These are phyloP conservation scores for Babesia ovata DNA, from an alignment of 169 alveolate species.

Conservation along the genomic window DNA sequence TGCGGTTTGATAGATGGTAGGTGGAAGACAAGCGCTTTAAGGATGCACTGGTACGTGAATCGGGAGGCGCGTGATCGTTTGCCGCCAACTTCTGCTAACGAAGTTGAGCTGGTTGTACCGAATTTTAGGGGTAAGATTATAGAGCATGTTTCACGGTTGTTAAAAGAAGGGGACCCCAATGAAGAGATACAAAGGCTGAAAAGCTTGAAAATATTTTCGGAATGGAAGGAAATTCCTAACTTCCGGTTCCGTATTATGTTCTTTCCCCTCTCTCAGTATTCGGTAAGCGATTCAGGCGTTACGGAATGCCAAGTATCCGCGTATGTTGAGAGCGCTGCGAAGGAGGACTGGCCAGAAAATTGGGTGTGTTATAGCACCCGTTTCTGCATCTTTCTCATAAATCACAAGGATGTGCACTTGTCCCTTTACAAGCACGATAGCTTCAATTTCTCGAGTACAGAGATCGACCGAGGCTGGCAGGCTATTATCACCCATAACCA, in stretches of 20 bases:
- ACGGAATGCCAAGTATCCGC: constrained; percentile 58
- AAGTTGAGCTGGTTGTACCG: constrained; percentile 49
- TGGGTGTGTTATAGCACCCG: constrained; percentile 84
- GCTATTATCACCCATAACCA: constrained; percentile 68
- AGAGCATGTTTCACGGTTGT: constrained; percentile 11
- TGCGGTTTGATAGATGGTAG: background rate
- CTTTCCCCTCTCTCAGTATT: constrained; percentile 66
- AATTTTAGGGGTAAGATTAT: constrained; percentile 44
- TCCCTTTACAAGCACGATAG: constrained; percentile 76
- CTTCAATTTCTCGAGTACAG: constrained; percentile 76
- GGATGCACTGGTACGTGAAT: constrained; percentile 20
- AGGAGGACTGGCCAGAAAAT: constrained; percentile 84
- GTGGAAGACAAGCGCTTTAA: background rate
- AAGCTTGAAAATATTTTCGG: constrained; percentile 46
- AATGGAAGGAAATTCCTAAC: constrained; percentile 69
- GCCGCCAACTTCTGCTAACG: constrained; percentile 58
- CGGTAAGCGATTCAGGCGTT: constrained; percentile 24
- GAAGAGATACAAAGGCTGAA: constrained; percentile 36
- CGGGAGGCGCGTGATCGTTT: constrained; percentile 21
- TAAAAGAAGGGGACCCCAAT: constrained; percentile 39
- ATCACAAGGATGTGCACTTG: constrained; percentile 73
- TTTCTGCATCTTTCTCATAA: constrained; percentile 78
- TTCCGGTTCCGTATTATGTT: constrained; percentile 65
- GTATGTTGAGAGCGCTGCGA: constrained; percentile 77
- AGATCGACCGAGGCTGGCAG: constrained; percentile 86